Base-by-base conservation (phyloP, 1,284 basidiomycete genomes). In the Marasmius oreades region DNA sequence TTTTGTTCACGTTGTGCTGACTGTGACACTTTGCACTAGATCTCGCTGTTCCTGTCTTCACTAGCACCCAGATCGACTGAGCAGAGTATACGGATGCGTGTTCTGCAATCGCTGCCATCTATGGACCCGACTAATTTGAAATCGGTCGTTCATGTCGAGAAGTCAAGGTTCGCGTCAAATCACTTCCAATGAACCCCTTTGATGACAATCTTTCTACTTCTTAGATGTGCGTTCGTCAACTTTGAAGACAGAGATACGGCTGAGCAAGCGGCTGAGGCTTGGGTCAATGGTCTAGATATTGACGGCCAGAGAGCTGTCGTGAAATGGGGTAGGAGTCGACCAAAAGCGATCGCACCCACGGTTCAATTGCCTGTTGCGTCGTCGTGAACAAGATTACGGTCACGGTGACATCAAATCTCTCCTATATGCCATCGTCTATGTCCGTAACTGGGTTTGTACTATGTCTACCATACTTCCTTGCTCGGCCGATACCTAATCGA, bases 171-270 rank as follows among this genome's bases (percentile, higher is more conserved):
- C 11, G 76, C 70, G 7, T 31, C 48, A 16, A 24, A 14, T 20
- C 50, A 37, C 57, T 34, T 14, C 53, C 59, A 56, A 71, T 66
- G 50, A 63, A 62, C 66, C 51, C 10, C 18, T 33, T 46, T 50
- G 24, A 24, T 51, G 31, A 42, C 47, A 5, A 36, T 47, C 42
- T 58, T 61, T 39, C 63, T 34, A 47, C 23, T 31, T 5, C 28
- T 34, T 47, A 92, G 93, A 72, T 98, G 94, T 72, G 96, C 96
- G 0, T 99, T 99, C 70, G 81, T 98, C 57, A 98, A 98, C 70
- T 99, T 99, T 74, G 85, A 79, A 58, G 85, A 90, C 55, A 81
- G 97, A 26, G 67, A 78, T 1, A 77, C 83, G 16, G 95, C 97
- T 12, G 97, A 99, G 70, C 73, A 77, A 7, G 94, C 92, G 0